Base-by-base conservation (phyloP, 192 early-diverging fungal genomes). In the Haplosporangium gracile region DNA sequence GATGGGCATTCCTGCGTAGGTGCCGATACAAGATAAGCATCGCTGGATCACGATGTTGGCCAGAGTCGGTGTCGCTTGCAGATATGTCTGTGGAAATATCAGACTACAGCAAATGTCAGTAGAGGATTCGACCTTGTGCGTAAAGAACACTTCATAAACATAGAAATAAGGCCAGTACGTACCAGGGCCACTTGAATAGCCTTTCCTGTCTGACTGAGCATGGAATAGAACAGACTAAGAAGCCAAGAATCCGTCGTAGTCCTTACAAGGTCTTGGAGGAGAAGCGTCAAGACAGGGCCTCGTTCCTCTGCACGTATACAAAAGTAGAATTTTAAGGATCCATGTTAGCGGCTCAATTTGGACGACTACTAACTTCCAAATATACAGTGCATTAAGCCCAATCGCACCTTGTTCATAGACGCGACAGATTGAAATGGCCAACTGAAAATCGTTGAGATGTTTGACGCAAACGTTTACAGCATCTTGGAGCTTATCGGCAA, bases 391-490 rank as follows among this genome's bases (percentile, higher is more conserved):
- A 39, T 26, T n/a, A 8, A 34, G 26, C 34, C 43, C 70, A 34
- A 70, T 39, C 65, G 36, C 88, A 95, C 97, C 98, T 89, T 9
- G 79, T n/a, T 99, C 97, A 88, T 96, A 97, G 43, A 97, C 90
- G 26, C 98, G 91, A 76, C 97, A 97, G 15, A 99, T 92, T 8
- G 96, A 92, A 45, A 99, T 94, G 16, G 98, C 99, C 26, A 99
- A 83, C 90, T 98, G 97, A 36, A 94, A 89, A 82, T 99, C 99
- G 29, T 96, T 93, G 18, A 99, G 87, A 75, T 99, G 93, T 70
- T 96, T 97, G 38, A 99, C 78, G 63, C 98, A 98, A 11, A 99
- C 95, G 83, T 93, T 96, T 5, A 96, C 95, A 5, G 98, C 98
- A 89, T 99, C 99, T 45, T 90, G 89, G n/a, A 98, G 83, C 40